These are phyloP conservation scores for Paramyrothecium sp. DNA, from an alignment of 2,329 filamentous ascomycete genomes.

Conservation along the genomic window DNA sequence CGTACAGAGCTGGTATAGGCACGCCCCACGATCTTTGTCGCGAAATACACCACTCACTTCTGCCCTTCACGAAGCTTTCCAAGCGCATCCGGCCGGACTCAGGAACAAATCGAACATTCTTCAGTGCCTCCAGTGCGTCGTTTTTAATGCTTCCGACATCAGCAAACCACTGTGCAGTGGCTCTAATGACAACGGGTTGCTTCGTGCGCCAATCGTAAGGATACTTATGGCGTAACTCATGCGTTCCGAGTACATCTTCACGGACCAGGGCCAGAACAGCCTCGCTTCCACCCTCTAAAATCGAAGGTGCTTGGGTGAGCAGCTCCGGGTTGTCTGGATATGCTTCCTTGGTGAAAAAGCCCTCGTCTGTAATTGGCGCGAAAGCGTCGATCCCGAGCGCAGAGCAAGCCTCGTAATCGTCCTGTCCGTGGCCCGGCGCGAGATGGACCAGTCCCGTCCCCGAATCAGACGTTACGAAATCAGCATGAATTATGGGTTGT, in stretches of 20 bases:
- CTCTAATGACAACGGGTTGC: slow-evolving; percentile 82
- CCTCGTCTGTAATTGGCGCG: slow-evolving; percentile 80
- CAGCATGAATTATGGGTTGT: slow-evolving; percentile 76
- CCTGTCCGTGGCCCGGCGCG: slow-evolving; percentile 93
- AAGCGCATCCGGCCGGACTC: slow-evolving; percentile 70
- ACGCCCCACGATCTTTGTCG: slow-evolving; percentile 95
- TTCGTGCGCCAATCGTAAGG: slow-evolving; percentile 98
- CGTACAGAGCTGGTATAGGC: slow-evolving; percentile 88
- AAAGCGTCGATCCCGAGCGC: slow-evolving; percentile 69
- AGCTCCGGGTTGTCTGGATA: slow-evolving; percentile 66
- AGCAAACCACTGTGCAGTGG: slow-evolving; percentile 97
- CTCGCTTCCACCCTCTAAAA: slow-evolving; percentile 67
- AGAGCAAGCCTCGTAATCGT: slow-evolving; percentile 85
- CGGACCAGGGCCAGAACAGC: slow-evolving; percentile 69
- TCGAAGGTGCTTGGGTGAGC: slow-evolving; percentile 66
- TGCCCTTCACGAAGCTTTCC: slow-evolving; percentile 80
- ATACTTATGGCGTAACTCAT: slow-evolving; percentile 85
- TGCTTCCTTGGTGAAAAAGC: slow-evolving; percentile 77
- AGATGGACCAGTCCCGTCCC: slow-evolving; percentile 94
- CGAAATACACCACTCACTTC: slow-evolving; percentile 98
- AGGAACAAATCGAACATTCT: slow-evolving; percentile 76
- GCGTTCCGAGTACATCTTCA: slow-evolving; percentile 63
- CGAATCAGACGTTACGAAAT: slow-evolving; percentile 87
- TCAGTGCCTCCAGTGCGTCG: slow-evolving; percentile 67
- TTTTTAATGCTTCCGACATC: slow-evolving; percentile 83